These are phyloP conservation scores for Stephania japonica DNA, from an alignment of 164 flowering plant genomes.

Conservation along the genomic window DNA sequence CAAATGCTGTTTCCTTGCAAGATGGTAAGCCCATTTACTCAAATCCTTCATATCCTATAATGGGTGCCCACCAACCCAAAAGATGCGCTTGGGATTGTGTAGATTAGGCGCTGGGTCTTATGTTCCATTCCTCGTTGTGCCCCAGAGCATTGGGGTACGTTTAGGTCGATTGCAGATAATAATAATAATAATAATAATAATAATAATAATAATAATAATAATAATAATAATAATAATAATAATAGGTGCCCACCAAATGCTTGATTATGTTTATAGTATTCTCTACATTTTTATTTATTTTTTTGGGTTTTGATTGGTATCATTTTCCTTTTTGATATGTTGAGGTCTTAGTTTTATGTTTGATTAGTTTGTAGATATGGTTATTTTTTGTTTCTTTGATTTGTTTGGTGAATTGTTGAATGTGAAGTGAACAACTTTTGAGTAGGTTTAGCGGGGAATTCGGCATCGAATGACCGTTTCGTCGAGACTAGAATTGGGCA, in stretches of 20 bases:
- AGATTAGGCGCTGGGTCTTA: too few relatives aligned
- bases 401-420: constrained; percentile 5
- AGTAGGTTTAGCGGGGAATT: constrained; percentile 32
- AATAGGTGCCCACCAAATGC: not conserved
- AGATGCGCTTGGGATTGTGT: too few relatives aligned
- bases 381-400: not conserved
- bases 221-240: too few relatives aligned
- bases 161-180: too few relatives aligned
- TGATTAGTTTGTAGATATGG: not conserved
- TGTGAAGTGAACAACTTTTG: constrained; percentile 3
- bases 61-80: too few relatives aligned
- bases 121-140: too few relatives aligned
- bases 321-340: too few relatives aligned
- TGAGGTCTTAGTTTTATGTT: not conserved
- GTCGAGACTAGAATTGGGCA: constrained; percentile 14
- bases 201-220: too few relatives aligned
- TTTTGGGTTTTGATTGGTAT: not conserved
- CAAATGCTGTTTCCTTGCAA: constrained; percentile 45
- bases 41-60: not conserved
- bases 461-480: constrained; percentile 25
- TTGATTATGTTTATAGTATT: too few relatives aligned
- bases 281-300: not conserved
- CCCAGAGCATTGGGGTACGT: too few relatives aligned
- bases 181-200: too few relatives aligned
- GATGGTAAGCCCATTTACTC: constrained; percentile 38